A percentile compares a stretch with the other conserved stretches of the same genome.
Conservation (phyloP, 805 yeast genomes). For the Candida tammaniensis region DNA sequence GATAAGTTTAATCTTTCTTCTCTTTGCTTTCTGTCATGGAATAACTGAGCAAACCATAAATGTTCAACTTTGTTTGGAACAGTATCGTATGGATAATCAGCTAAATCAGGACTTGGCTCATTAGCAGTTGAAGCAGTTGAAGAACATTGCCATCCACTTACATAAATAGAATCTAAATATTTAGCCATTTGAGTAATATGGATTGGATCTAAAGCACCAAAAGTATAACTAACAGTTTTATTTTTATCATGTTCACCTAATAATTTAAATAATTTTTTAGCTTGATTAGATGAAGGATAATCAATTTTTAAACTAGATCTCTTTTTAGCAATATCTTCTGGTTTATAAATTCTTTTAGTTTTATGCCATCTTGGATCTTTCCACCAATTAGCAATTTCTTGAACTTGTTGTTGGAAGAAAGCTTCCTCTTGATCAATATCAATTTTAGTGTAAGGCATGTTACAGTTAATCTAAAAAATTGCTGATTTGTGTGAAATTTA, state of each 20-base stretch:
- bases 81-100: slow-evolving; percentile 98
- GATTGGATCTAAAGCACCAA: slow-evolving; percentile 95
- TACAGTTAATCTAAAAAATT: neutral
- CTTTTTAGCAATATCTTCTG: slow-evolving; percentile 86
- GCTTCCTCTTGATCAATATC: slow-evolving; percentile 61
- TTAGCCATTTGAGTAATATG: slow-evolving; percentile 97
- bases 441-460: slow-evolving; percentile 55
- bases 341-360: slow-evolving; percentile 82
- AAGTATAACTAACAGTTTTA: slow-evolving; percentile 80
- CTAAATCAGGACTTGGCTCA: slow-evolving; percentile 97
- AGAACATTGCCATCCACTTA: slow-evolving; percentile 98
- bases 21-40: slow-evolving; percentile 96
- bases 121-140: slow-evolving; percentile 96
- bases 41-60: slow-evolving; percentile 91
- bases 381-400: slow-evolving; percentile 88
- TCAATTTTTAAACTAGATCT: slow-evolving; percentile 75
- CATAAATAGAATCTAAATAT: slow-evolving; percentile 87
- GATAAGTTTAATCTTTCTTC: slow-evolving; percentile 71
- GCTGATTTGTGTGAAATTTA: neutral
- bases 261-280: slow-evolving; percentile 74
- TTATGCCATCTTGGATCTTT: slow-evolving; percentile 84
- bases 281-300: slow-evolving; percentile 75
- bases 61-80: slow-evolving; percentile 98
- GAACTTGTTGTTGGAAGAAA: slow-evolving; percentile 64
- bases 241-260: slow-evolving; percentile 69